These are phyloP conservation scores for Rhododendron henanense DNA, from an alignment of 148 eudicot genomes.

Conservation along the genomic window DNA sequence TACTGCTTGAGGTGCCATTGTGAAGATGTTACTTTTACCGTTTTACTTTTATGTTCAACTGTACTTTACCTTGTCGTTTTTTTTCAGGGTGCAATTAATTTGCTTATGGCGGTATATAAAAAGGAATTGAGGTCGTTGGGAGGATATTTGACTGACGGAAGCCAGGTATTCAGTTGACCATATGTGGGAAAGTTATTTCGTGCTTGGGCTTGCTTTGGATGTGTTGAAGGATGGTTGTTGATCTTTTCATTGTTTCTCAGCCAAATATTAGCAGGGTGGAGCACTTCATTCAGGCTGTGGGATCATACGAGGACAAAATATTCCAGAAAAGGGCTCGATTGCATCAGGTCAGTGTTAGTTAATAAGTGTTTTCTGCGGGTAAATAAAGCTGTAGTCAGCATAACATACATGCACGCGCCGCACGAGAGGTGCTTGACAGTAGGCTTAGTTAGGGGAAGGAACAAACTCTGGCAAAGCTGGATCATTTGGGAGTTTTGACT, in stretches of 20 bases:
- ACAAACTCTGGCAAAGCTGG: neutral
- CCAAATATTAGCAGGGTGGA: slow-evolving; percentile 73
- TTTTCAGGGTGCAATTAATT: slow-evolving; percentile 84
- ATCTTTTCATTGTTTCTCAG: slow-evolving; percentile 32
- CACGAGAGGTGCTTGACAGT: neutral
- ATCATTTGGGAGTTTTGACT: neutral
- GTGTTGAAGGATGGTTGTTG: neutral
- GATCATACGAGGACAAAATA: slow-evolving; percentile 85
- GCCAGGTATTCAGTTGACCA: slow-evolving; percentile 62
- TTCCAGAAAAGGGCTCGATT: slow-evolving; percentile 82
- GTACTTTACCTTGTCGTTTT: neutral
- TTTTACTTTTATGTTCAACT: neutral
- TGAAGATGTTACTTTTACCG: neutral
- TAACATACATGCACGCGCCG: neutral
- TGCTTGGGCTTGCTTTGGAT: slow-evolving; percentile 2
- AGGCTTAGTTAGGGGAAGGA: neutral
- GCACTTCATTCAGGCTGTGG: slow-evolving; percentile 90
- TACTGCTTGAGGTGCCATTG: neutral
- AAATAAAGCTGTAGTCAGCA: neutral
- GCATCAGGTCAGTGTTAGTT: slow-evolving; percentile 54
- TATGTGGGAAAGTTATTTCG: neutral
- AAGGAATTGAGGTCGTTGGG: slow-evolving; percentile 70
- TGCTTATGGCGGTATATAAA: slow-evolving; percentile 83
- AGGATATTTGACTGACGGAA: slow-evolving; percentile 81
- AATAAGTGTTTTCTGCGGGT: neutral